phyloP scores from a whole-genome alignment of 108 stramenopile species.

The Skeletonema tropicum region DNA sequence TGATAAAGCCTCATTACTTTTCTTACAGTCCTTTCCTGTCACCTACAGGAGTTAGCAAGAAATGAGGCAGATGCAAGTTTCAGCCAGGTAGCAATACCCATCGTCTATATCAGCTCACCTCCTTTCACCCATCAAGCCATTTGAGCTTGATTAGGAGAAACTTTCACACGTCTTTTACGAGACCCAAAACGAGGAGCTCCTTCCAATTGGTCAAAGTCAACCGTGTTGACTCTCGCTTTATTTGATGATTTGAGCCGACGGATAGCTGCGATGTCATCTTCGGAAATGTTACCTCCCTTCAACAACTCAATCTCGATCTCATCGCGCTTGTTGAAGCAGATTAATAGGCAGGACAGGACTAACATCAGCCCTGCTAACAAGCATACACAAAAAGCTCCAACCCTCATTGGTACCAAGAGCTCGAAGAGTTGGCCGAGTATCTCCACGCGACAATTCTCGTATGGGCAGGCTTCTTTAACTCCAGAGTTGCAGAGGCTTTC shows the following conservation, averaged over 20 bases:
- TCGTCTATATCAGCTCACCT: too few species aligned
- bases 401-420: conserved; percentile 18
- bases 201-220: background rate
- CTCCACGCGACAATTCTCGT: conserved; percentile 36
- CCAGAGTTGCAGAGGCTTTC: conserved; percentile 32
- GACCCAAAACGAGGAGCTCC: too few species aligned
- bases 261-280: conserved; percentile 39
- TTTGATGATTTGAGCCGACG: conserved; percentile 11
- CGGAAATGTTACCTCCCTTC: conserved; percentile 38
- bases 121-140: too few species aligned
- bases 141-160: too few species aligned
- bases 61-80: too few species aligned
- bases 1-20: too few species aligned
- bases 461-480: conserved; percentile 26
- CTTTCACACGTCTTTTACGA: too few species aligned
- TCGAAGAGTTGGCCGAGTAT: conserved; percentile 23
- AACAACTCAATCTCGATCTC: conserved; percentile 50
- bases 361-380: conserved; percentile 31
- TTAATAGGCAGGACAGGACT: conserved; percentile 44
- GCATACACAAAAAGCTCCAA: conserved; percentile 12
- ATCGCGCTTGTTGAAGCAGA: conserved; percentile 51
- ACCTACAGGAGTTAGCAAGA: too few species aligned
- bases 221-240: background rate
- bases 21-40: too few species aligned
- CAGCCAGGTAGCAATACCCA: too few species aligned